Base-by-base conservation (phyloP, 1,284 basidiomycete species). In the Pyrrhoderma lamaoense region DNA sequence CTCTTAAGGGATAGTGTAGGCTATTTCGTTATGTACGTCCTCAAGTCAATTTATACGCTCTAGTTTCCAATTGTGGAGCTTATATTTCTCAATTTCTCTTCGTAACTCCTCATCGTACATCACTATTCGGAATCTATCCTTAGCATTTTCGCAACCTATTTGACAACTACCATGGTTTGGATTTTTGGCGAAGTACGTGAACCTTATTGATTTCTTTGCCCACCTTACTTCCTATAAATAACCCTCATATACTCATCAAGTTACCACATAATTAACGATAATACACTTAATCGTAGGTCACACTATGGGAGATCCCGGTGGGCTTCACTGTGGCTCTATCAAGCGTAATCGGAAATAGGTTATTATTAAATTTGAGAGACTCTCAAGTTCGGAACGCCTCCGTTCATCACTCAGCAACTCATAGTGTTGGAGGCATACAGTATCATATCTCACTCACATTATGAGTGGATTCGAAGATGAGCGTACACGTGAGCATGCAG, bases 251-350 rank as follows among this genome's bases (percentile, higher is more conserved):
- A n/a, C n/a, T n/a, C n/a, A n/a, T n/a, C 7, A 4, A 46, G 8
- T 13, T 13, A 18, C 23, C 21, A 36, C 9, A 9, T 36, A 9
- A n/a, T 9, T 9, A 36, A 9, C n/a, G 9, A 9, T 9, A 9
- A 22, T 49, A 69, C 67, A 39, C 56, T 14, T 42, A n/a, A 21
- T 42, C 21, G 13, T 49, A 66, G 64, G 50, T 54, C n/a, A 61
- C 62, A 13, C 65, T 73, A 5, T 58, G 77, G 5, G 78, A 78
- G 62, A 70, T 77, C 23, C 75, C 77, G 0, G 70, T 80, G 49
- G 76, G 73, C 9, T 80, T 80, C 63, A 69, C 76, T 1, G 69
- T 79, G 14, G 74, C 78, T 2, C 66, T 80, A 61, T 76, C 79
- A 0, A 78, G 74, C 59, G 73, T 79, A 3, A 67, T 80, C 51